A percentile compares a stretch with the other conserved stretches of the same genome.
phyloP scores from a whole-genome alignment of 1,284 basidiomycete genomes.

The Marasmius oreades region DNA sequence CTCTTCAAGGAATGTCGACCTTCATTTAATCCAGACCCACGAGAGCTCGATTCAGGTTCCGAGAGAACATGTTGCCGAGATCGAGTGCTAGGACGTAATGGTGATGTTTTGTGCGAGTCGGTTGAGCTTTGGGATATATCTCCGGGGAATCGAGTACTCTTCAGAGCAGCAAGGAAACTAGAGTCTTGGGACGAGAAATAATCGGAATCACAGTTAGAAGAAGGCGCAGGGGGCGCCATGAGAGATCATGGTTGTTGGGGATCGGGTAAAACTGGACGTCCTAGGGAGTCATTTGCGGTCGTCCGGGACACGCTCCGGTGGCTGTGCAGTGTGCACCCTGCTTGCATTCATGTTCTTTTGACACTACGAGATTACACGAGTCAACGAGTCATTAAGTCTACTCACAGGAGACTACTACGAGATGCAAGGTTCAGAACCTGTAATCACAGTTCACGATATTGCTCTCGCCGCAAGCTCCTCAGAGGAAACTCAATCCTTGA shows the following conservation, averaged over 20 bases:
- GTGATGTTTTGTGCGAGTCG: constrained; percentile 6
- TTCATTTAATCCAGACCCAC: constrained; percentile 30
- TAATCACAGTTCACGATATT: neutral
- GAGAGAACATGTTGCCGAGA: neutral
- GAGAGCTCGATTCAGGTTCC: constrained; percentile 28
- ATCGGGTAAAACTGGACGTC: too few species aligned
- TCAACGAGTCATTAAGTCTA: too few species aligned
- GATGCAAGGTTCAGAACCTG: constrained; percentile 15
- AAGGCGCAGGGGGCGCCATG: constrained; percentile 4
- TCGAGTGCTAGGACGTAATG: constrained; percentile 19
- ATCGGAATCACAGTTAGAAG: constrained; percentile 39
- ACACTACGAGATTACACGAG: too few species aligned
- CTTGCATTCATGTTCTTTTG: too few species aligned
- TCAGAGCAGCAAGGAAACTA: constrained; percentile 49
- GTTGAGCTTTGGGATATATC: constrained; percentile 26
- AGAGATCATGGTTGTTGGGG: neutral
- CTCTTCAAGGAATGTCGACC: constrained; percentile 3
- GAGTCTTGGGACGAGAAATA: constrained; percentile 57
- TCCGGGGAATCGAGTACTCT: constrained; percentile 44
- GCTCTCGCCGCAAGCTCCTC: constrained; percentile 3
- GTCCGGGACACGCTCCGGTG: neutral
- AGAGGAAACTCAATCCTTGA: constrained; percentile 4
- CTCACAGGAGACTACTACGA: constrained; percentile 18
- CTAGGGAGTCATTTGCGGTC: too few species aligned
- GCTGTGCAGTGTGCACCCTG: neutral